phyloP scores from a whole-genome alignment of 2,329 filamentous ascomycete genomes.

The Colletotrichum spinosum region DNA sequence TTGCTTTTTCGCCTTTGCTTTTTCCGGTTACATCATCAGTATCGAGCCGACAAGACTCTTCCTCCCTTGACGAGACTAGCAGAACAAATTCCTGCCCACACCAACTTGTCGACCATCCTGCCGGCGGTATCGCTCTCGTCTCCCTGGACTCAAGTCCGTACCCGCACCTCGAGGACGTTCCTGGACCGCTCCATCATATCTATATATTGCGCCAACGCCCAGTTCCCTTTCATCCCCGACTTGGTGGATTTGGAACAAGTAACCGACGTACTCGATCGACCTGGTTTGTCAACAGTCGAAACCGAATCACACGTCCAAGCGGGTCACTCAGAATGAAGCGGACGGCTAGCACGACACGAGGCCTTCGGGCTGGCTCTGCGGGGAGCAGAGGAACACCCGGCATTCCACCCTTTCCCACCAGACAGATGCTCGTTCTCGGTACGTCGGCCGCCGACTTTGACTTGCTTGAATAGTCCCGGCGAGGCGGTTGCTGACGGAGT shows the following conservation, averaged over 20 bases:
- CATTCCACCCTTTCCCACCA: conserved; percentile 49
- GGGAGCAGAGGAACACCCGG: conserved; percentile 20
- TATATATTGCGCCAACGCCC: conserved; percentile 28
- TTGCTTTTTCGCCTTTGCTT: conserved; percentile 37
- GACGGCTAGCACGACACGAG: conserved; percentile 35
- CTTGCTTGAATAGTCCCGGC: neutral
- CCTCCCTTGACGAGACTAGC: conserved; percentile 34
- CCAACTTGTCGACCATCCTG: conserved; percentile 22
- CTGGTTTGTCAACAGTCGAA: conserved; percentile 2
- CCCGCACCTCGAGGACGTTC: neutral
- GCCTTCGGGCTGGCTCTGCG: conserved; percentile 25
- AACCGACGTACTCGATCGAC: neutral
- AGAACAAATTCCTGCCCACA: conserved; percentile 31
- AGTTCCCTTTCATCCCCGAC: neutral
- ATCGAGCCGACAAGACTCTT: conserved; percentile 9
- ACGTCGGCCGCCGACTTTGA: conserved; percentile 39
- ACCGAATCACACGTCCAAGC: conserved; percentile 14
- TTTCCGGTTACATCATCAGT: conserved; percentile 34
- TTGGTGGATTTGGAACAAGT: neutral
- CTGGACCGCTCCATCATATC: neutral
- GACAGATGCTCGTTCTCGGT: conserved; percentile 65
- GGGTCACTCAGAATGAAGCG: conserved; percentile 33
- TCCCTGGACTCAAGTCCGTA: conserved; percentile 25
- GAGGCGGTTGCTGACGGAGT: conserved; percentile 3
- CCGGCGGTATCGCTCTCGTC: conserved; percentile 7